Evolutionary conservation across 495 filamentous ascomycete species (phyloP), one percentile per base, ranked within the genome.

Genomic region (Hypoxylon trugodes): DNA sequence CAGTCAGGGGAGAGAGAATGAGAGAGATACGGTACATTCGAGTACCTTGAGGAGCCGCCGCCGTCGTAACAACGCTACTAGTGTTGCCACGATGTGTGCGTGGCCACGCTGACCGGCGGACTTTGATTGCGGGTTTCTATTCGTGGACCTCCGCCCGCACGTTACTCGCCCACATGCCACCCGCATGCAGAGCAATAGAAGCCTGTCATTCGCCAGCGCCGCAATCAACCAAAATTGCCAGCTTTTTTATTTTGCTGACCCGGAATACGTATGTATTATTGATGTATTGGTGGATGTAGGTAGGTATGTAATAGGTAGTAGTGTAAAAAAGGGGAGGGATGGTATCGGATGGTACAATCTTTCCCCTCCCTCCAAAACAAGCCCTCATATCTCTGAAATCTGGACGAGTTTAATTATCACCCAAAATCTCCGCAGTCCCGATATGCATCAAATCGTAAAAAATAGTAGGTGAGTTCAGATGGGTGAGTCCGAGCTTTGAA

Each of bases 121-220:
- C 36, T 32, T 49, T 12, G 36, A 58, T 58, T 53, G 50, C 40
- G 38, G 45, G 64, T 56, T 66, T 61, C 63, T 66, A 66, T 66
- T 66, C 63, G 64, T 58, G 63, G 52, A 45, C 47, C 51, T 52
- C 50, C 51, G 64, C 64, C n/a, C 42, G 58, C 58, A 67, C 64
- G 50, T 56, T 67, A 50, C 40, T 54, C 33, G 38, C 38, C 64
- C 57, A 61, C 63, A 66, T 66, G 61, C 54, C 33, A 67, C 58
- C 52, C 58, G 58, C 58, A 67, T 61, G 58, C 58, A 67, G 51
- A 10, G 18, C 12, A 40, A 42, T 33, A 47, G 30, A 32, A 48
- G 58, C 57, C 54, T 36, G 41, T 37, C 26, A 67, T 67, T 67
- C 58, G 64, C 36, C 53, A 48, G 41, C 47, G 64, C 51, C 63